Evolutionary conservation across 345 rosid genomes (phyloP).

Genomic region (Mangifera indica): DNA sequence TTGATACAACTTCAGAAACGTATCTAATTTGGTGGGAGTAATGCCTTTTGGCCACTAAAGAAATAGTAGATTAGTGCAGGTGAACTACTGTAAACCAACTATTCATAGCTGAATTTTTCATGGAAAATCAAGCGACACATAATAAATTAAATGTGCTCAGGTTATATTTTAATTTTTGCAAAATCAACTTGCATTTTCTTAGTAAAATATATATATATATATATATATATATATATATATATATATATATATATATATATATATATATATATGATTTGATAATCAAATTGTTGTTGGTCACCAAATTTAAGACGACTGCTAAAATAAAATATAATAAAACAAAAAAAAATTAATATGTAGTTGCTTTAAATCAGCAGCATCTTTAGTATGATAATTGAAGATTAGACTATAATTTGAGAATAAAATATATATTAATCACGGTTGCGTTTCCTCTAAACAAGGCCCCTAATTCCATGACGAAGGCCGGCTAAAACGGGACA

Average conservation of each 20-base stretch:
- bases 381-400: neutral
- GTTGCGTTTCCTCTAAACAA: neutral
- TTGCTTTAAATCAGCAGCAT: neutral
- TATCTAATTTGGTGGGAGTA: neutral
- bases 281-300: neutral
- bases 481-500: constrained; percentile 21
- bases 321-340: no score
- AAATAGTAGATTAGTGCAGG: neutral
- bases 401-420: neutral
- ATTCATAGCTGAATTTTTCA: neutral
- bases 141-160: no score
- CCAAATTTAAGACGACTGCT: neutral
- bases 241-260: no score
- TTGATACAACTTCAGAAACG: neutral
- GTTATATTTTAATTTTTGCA: no score
- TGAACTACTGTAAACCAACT: constrained; percentile 10
- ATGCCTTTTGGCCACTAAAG: no score
- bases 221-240: no score
- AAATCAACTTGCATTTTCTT: no score
- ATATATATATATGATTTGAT: no score
- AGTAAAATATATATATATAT: no score
- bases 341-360: no score
- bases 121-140: no score
- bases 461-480: constrained; percentile 7
- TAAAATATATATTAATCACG: neutral